Evolutionary conservation across 441 rosid species (phyloP).

Genomic region (Raphanus hybrid): DNA sequence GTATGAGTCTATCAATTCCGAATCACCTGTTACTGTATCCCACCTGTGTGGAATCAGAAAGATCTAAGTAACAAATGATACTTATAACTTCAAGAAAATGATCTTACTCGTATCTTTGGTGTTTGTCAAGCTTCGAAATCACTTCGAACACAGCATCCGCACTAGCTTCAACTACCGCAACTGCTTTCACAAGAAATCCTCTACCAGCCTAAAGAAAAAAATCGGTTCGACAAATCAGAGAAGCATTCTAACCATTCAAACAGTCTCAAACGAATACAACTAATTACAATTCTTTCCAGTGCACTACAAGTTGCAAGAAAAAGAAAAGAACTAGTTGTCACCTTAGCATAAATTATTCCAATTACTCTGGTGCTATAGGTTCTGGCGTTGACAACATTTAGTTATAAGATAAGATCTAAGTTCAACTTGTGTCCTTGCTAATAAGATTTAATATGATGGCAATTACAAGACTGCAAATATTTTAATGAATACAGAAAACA

Average conservation of each 20-base stretch:
- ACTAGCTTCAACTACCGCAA: constrained; percentile 84
- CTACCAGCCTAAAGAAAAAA: constrained; percentile 67
- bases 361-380: background rate
- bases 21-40: constrained; percentile 94
- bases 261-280: background rate
- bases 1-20: constrained; percentile 82
- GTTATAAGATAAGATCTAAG: constrained; percentile 18
- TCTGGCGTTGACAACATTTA: constrained; percentile 17
- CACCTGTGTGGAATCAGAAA: constrained; percentile 74
- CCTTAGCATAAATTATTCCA: background rate
- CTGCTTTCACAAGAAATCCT: constrained; percentile 92
- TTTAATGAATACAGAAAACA: constrained; percentile 11
- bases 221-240: constrained; percentile 27
- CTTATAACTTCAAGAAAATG: constrained; percentile 28
- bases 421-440: constrained; percentile 18
- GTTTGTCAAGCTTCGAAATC: constrained; percentile 73
- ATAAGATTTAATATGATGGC: background rate
- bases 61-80: constrained; percentile 34
- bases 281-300: background rate
- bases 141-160: constrained; percentile 95
- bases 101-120: constrained; percentile 90
- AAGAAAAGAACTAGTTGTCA: constrained; percentile 11
- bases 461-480: constrained; percentile 19
- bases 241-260: constrained; percentile 3
- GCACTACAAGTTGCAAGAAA: constrained; percentile 24